These are phyloP conservation scores for Brassica balearica DNA, from an alignment of 441 rosid species.

Conservation along the genomic window DNA sequence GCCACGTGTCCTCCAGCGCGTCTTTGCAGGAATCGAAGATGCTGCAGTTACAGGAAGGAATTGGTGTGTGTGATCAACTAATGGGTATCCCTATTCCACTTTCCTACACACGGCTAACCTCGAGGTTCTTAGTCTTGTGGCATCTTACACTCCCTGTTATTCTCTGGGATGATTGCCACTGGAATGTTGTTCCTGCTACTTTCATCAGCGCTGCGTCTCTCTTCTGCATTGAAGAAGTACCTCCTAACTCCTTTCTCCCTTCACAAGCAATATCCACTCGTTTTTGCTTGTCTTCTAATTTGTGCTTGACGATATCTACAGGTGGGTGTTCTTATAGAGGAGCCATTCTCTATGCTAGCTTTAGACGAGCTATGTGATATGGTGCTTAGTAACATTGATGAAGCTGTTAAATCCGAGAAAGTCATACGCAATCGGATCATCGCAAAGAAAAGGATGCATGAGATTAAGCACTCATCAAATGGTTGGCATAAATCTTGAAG, in stretches of 20 bases:
- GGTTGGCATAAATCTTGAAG: slow-evolving; percentile 63
- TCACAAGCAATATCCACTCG: too few relatives aligned
- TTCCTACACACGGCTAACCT: slow-evolving; percentile 87
- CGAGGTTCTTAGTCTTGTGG: slow-evolving; percentile 92
- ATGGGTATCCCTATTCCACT: slow-evolving; percentile 86
- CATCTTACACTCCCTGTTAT: slow-evolving; percentile 87
- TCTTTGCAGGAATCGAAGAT: slow-evolving; percentile 72
- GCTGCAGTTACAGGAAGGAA: slow-evolving; percentile 78
- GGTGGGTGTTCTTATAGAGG: slow-evolving; percentile 96
- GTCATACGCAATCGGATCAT: slow-evolving; percentile 53
- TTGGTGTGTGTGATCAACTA: slow-evolving; percentile 80
- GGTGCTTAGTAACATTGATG: slow-evolving; percentile 56
- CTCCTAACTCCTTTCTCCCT: background rate
- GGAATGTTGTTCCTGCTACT: slow-evolving; percentile 97
- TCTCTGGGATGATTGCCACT: slow-evolving; percentile 95
- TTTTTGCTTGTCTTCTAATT: background rate
- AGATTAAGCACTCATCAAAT: slow-evolving; percentile 58
- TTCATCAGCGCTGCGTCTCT: slow-evolving; percentile 89
- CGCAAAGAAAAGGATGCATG: slow-evolving; percentile 52
- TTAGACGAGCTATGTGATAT: slow-evolving; percentile 73
- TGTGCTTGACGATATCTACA: slow-evolving; percentile 33
- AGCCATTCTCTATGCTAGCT: slow-evolving; percentile 88
- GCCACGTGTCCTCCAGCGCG: slow-evolving; percentile 70
- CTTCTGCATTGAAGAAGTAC: slow-evolving; percentile 94
- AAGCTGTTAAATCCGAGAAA: slow-evolving; percentile 62